A percentile compares a stretch with the other conserved stretches of the same genome.
Conservation (phyloP, 495 filamentous ascomycete species). For the Neurospora sp. region DNA sequence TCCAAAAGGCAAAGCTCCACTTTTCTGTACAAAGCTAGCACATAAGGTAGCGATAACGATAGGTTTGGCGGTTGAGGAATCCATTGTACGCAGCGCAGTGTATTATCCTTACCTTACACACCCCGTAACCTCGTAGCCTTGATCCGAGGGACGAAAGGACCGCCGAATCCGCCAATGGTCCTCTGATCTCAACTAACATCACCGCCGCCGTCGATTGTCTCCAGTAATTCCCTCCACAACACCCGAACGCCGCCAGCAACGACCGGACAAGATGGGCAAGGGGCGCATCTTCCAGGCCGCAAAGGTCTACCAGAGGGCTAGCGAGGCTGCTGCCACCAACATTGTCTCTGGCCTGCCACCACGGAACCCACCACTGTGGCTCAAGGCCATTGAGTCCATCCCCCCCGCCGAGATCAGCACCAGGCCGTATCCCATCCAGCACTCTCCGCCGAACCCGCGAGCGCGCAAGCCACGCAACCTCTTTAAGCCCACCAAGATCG, state of each 20-base stretch:
- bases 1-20: background rate
- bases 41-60: background rate
- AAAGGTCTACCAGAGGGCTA: constrained; percentile 58
- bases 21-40: background rate
- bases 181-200: background rate
- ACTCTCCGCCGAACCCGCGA: constrained; percentile 40
- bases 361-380: constrained; percentile 58
- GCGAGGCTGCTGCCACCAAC: constrained; percentile 43
- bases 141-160: background rate
- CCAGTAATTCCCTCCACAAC: background rate
- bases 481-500: constrained; percentile 68
- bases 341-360: constrained; percentile 15
- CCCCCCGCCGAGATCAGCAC: constrained; percentile 71
- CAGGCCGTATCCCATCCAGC: constrained; percentile 55
- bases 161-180: background rate
- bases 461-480: constrained; percentile 54
- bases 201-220: background rate
- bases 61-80: background rate
- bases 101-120: background rate
- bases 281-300: constrained; percentile 59
- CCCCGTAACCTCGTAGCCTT: background rate
- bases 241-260: background rate
- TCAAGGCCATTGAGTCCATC: constrained; percentile 57
- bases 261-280: constrained; percentile 12
- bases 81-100: background rate